These are phyloP conservation scores for Candida dajiaensis DNA, from an alignment of 805 yeast species.

Conservation along the genomic window DNA sequence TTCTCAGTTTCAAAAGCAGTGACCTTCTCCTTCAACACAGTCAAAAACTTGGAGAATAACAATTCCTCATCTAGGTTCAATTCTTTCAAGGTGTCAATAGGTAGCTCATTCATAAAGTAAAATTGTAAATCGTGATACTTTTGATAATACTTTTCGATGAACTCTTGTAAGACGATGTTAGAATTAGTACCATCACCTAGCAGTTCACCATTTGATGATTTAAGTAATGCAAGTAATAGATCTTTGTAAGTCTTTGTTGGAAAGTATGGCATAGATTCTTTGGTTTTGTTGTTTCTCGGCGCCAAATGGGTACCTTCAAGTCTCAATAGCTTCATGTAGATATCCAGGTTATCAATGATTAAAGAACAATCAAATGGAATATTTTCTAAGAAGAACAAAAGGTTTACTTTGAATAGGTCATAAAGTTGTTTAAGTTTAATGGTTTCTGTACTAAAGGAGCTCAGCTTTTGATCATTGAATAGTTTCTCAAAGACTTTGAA, in stretches of 20 bases:
- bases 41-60: slow-evolving; percentile 32
- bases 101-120: slow-evolving; percentile 54
- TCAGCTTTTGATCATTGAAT: slow-evolving; percentile 11
- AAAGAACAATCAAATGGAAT: slow-evolving; percentile 37
- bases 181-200: slow-evolving; percentile 43
- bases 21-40: slow-evolving; percentile 30
- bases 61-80: slow-evolving; percentile 3
- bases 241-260: slow-evolving; percentile 48
- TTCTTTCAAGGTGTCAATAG: slow-evolving; percentile 16
- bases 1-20: slow-evolving; percentile 27
- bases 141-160: slow-evolving; percentile 45
- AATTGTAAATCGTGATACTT: slow-evolving; percentile 74
- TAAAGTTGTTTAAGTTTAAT: slow-evolving; percentile 62
- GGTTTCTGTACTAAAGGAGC: slow-evolving; percentile 30
- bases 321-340: slow-evolving; percentile 47
- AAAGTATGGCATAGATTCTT: slow-evolving; percentile 44
- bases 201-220: slow-evolving; percentile 31
- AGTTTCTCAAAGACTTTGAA: slow-evolving; percentile 21
- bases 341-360: slow-evolving; percentile 49
- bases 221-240: slow-evolving; percentile 33
- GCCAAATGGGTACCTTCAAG: slow-evolving; percentile 51
- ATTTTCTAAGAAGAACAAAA: slow-evolving; percentile 38
- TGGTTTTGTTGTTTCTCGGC: slow-evolving; percentile 28
- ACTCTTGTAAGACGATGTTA: slow-evolving; percentile 47
- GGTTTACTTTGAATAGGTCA: slow-evolving; percentile 40